These are phyloP conservation scores for Oxalis stricta DNA, from an alignment of 441 rosid genomes.

Conservation along the genomic window DNA sequence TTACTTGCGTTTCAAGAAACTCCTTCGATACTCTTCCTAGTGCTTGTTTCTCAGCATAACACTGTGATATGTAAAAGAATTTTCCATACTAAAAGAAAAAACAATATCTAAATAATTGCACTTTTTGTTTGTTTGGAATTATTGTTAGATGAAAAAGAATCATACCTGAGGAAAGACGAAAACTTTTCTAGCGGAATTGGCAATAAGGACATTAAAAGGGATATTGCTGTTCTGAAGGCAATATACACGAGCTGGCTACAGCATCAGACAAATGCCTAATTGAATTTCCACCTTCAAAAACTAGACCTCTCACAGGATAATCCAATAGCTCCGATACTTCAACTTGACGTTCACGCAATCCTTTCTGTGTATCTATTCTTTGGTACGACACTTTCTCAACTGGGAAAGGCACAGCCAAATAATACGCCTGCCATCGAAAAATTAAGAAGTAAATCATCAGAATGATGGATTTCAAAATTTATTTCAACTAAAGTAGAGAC, in stretches of 20 bases:
- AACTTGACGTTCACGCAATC: constrained; percentile 37
- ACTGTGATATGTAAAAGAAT: too few species aligned
- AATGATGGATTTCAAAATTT: neutral
- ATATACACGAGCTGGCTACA: constrained; percentile 63
- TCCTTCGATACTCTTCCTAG: constrained; percentile 84
- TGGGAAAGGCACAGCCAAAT: constrained; percentile 72
- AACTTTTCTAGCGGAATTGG: constrained; percentile 67
- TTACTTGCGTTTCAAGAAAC: constrained; percentile 87
- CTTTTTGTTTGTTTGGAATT: too few species aligned
- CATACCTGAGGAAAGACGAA: constrained; percentile 97
- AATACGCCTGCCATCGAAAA: constrained; percentile 59
- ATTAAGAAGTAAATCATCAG: neutral
- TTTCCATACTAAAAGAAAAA: too few species aligned
- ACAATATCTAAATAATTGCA: too few species aligned
- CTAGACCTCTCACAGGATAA: constrained; percentile 84
- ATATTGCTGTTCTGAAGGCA: constrained; percentile 85
- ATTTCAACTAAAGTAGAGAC: neutral
- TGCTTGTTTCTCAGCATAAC: constrained; percentile 98
- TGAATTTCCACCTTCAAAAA: constrained; percentile 63
- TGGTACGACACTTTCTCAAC: constrained; percentile 84
- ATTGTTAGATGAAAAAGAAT: too few species aligned
- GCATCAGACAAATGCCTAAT: constrained; percentile 41
- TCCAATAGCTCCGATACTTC: constrained; percentile 49
- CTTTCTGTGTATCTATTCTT: too few species aligned
- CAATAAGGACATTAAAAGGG: constrained; percentile 77